These are phyloP conservation scores for Fusarium graminum DNA, from an alignment of 2,329 filamentous ascomycete genomes.

Conservation along the genomic window DNA sequence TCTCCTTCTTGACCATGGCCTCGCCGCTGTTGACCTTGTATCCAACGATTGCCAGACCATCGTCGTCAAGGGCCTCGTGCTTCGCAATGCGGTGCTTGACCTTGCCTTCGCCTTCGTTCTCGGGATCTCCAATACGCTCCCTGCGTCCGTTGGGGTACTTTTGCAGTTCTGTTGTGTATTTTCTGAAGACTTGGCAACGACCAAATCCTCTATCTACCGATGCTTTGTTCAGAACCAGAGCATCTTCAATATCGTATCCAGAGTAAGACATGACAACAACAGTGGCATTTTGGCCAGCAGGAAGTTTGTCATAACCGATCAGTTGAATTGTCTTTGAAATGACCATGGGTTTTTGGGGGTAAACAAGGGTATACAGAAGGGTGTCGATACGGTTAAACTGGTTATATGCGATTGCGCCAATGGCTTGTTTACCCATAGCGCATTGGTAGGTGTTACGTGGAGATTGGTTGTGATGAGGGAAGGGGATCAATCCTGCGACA, in stretches of 20 bases:
- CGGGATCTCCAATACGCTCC: slow-evolving; percentile 73
- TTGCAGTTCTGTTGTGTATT: slow-evolving; percentile 87
- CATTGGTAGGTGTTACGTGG: slow-evolving; percentile 99
- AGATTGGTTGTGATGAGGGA: slow-evolving; percentile 98
- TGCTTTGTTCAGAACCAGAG: slow-evolving; percentile 94
- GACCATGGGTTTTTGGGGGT: slow-evolving; percentile 97
- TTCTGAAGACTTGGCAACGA: slow-evolving; percentile 97
- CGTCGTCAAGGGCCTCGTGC: slow-evolving; percentile 80
- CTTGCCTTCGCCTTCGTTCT: slow-evolving; percentile 70
- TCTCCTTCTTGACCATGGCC: slow-evolving; percentile 90
- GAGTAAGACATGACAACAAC: slow-evolving; percentile 99
- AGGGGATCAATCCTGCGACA: slow-evolving; percentile 95
- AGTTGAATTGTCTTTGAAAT: slow-evolving; percentile 97
- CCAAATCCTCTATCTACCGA: slow-evolving; percentile 96
- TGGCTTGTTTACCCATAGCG: slow-evolving; percentile 99
- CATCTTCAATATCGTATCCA: slow-evolving; percentile 99
- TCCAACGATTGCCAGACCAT: slow-evolving; percentile 90
- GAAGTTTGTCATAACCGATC: slow-evolving; percentile 96
- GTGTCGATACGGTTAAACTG: slow-evolving; percentile 98
- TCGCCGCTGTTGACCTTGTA: slow-evolving; percentile 82
- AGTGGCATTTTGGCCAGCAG: slow-evolving; percentile 95
- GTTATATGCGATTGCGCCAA: slow-evolving; percentile 97
- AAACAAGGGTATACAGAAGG: slow-evolving; percentile 94
- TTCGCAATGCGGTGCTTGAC: slow-evolving; percentile 73
- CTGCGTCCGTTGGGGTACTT: slow-evolving; percentile 86